phyloP scores from a whole-genome alignment of 2,329 filamentous ascomycete genomes.

The Eurotiales sp. region DNA sequence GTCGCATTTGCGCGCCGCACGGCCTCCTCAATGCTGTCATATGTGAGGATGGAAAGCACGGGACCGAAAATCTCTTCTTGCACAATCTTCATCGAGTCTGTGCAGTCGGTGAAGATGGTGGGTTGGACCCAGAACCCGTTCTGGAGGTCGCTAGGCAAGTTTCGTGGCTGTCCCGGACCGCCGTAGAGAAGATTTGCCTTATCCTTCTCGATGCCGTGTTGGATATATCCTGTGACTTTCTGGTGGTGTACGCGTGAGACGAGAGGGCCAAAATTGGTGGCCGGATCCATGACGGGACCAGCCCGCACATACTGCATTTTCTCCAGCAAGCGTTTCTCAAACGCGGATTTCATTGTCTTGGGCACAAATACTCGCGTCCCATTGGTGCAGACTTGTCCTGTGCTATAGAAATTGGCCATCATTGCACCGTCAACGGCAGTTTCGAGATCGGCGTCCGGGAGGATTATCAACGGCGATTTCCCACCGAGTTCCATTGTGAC shows the following conservation, averaged over 20 bases:
- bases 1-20: slow-evolving; percentile 72
- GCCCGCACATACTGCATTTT: slow-evolving; percentile 68
- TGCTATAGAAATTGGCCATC: slow-evolving; percentile 92
- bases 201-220: slow-evolving; percentile 69
- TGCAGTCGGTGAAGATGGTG: slow-evolving; percentile 83
- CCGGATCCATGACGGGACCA: slow-evolving; percentile 66
- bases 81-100: slow-evolving; percentile 73
- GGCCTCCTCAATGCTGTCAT: slow-evolving; percentile 66
- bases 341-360: slow-evolving; percentile 57
- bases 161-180: slow-evolving; percentile 57
- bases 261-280: slow-evolving; percentile 80
- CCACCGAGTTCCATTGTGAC: slow-evolving; percentile 90
- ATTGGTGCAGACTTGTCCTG: slow-evolving; percentile 89
- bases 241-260: slow-evolving; percentile 70
- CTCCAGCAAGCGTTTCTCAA: slow-evolving; percentile 65
- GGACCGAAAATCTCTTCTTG: slow-evolving; percentile 86
- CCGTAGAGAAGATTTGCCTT: slow-evolving; percentile 71
- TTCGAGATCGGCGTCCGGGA: slow-evolving; percentile 74
- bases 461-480: slow-evolving; percentile 75
- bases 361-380: slow-evolving; percentile 85
- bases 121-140: slow-evolving; percentile 81
- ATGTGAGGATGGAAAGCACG: slow-evolving; percentile 76
- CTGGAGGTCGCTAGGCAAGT: slow-evolving; percentile 47
- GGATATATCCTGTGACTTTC: slow-evolving; percentile 75
- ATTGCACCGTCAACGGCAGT: slow-evolving; percentile 84